phyloP scores from a whole-genome alignment of 495 filamentous ascomycete species.

The Hypoxylon intermedium region DNA sequence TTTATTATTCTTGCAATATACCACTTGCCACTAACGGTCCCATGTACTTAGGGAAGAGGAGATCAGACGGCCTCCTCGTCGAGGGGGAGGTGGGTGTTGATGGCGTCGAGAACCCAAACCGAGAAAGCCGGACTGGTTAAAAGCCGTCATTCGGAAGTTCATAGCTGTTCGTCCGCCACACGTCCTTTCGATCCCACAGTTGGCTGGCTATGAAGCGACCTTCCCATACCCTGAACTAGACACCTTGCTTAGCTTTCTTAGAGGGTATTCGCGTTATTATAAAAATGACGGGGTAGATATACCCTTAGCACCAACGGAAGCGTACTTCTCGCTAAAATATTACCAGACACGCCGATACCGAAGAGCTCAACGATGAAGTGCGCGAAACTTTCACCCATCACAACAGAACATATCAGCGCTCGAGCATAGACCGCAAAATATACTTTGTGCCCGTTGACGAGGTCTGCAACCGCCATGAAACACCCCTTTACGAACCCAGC shows the following conservation, averaged over 20 bases:
- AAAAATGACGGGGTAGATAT: slow-evolving; percentile 43
- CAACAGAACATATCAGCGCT: slow-evolving; percentile 75
- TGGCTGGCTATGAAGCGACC: slow-evolving; percentile 19
- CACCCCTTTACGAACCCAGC: slow-evolving; percentile 24
- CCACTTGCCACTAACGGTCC: slow-evolving; percentile 43
- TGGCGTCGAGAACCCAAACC: slow-evolving; percentile 34
- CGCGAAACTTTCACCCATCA: slow-evolving; percentile 69
- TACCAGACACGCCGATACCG: slow-evolving; percentile 42
- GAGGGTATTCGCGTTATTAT: slow-evolving; percentile 11
- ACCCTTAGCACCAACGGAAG: slow-evolving; percentile 17
- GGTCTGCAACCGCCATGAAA: slow-evolving; percentile 53
- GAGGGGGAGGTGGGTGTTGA: slow-evolving; percentile 42
- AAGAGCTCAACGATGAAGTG: slow-evolving; percentile 52
- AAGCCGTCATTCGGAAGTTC: slow-evolving; percentile 33
- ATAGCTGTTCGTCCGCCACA: slow-evolving; percentile 27
- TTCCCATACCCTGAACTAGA: slow-evolving; percentile 25
- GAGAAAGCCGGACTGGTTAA: slow-evolving; percentile 34
- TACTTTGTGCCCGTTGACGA: slow-evolving; percentile 88
- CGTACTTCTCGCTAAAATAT: slow-evolving; percentile 34
- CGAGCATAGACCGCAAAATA: slow-evolving; percentile 72
- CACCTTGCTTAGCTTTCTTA: slow-evolving; percentile 18
- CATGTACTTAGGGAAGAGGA: slow-evolving; percentile 45
- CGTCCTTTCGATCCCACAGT: slow-evolving; percentile 21
- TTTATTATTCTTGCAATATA: slow-evolving; percentile 44
- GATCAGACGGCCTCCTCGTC: slow-evolving; percentile 59